Percentiles rank a stretch among this genome's conserved stretches.
Conservation (phyloP, 129 eudicot species). For the Lonicera japonica region DNA sequence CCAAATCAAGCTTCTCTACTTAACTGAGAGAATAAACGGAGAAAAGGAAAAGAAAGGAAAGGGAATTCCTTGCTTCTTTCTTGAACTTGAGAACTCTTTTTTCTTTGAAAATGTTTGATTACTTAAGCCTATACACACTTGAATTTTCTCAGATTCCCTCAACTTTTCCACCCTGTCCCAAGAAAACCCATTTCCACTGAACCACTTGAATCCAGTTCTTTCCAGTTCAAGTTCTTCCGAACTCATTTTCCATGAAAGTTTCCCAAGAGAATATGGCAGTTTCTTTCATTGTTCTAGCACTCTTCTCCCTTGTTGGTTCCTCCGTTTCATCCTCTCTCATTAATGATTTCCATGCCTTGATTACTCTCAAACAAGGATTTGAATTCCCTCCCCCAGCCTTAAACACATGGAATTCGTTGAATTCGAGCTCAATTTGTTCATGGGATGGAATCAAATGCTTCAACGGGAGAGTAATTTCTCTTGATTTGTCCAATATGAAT, state of each 20-base stretch:
- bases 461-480: slow-evolving; percentile 52
- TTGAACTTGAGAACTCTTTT: slow-evolving; percentile 68
- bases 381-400: slow-evolving; percentile 33
- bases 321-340: slow-evolving; percentile 50
- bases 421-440: slow-evolving; percentile 70
- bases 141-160: slow-evolving; percentile 69
- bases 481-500: slow-evolving; percentile 62
- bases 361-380: slow-evolving; percentile 63
- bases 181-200: slow-evolving; percentile 29
- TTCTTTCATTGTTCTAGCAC: slow-evolving; percentile 37
- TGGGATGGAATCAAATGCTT: slow-evolving; percentile 82
- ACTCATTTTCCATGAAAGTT: slow-evolving; percentile 34
- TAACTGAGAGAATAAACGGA: slow-evolving; percentile 22
- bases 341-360: slow-evolving; percentile 60
- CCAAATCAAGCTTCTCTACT: slow-evolving; percentile 23
- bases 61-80: slow-evolving; percentile 62
- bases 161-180: slow-evolving; percentile 39
- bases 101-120: slow-evolving; percentile 67
- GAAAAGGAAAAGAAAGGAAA: slow-evolving; percentile 30
- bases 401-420: slow-evolving; percentile 58
- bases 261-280: slow-evolving; percentile 28
- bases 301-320: slow-evolving; percentile 34
- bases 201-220: slow-evolving; percentile 43
- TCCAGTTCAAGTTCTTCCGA: slow-evolving; percentile 42
- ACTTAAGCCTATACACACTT: slow-evolving; percentile 36